phyloP scores from a whole-genome alignment of 2,329 filamentous ascomycete species.

The Ophiostoma tasmaniense region DNA sequence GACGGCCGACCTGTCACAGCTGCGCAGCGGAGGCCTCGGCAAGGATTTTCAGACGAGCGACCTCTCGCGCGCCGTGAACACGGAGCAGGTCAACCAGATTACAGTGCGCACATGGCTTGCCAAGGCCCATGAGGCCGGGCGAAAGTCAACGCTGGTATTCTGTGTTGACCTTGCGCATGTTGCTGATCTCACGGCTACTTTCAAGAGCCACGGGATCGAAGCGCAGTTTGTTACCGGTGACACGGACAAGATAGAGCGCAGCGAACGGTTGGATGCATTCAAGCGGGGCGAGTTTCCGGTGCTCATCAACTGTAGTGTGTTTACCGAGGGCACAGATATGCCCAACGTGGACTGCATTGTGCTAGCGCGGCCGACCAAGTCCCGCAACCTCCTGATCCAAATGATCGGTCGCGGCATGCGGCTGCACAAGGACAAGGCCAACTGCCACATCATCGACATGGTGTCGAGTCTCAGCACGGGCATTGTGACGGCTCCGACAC shows the following conservation, averaged over 20 bases:
- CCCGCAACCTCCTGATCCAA: conserved; percentile 86
- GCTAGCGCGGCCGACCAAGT: conserved; percentile 78
- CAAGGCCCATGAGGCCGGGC: conserved; percentile 44
- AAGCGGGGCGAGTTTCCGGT: conserved; percentile 70
- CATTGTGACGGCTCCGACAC: conserved; percentile 80
- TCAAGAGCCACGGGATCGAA: conserved; percentile 69
- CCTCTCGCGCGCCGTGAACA: conserved; percentile 80
- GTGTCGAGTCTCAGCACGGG: conserved; percentile 77
- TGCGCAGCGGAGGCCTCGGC: conserved; percentile 51
- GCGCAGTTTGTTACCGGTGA: conserved; percentile 78
- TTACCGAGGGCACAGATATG: conserved; percentile 95
- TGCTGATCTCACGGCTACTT: conserved; percentile 61
- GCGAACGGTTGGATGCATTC: conserved; percentile 66
- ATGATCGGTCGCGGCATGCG: conserved; percentile 97
- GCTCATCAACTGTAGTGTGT: conserved; percentile 88
- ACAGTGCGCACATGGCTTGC: conserved; percentile 80
- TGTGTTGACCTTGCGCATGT: conserved; percentile 89
- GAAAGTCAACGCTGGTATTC: conserved; percentile 81
- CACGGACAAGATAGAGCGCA: conserved; percentile 61
- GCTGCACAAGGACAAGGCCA: conserved; percentile 65
- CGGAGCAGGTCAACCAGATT: conserved; percentile 67
- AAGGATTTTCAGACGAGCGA: conserved; percentile 75
- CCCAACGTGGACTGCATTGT: conserved; percentile 94
- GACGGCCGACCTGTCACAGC: conserved; percentile 66
- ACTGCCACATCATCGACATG: conserved; percentile 96